These are phyloP conservation scores for Fragosphaeria purpurea DNA, from an alignment of 2,329 filamentous ascomycete genomes.

Conservation along the genomic window DNA sequence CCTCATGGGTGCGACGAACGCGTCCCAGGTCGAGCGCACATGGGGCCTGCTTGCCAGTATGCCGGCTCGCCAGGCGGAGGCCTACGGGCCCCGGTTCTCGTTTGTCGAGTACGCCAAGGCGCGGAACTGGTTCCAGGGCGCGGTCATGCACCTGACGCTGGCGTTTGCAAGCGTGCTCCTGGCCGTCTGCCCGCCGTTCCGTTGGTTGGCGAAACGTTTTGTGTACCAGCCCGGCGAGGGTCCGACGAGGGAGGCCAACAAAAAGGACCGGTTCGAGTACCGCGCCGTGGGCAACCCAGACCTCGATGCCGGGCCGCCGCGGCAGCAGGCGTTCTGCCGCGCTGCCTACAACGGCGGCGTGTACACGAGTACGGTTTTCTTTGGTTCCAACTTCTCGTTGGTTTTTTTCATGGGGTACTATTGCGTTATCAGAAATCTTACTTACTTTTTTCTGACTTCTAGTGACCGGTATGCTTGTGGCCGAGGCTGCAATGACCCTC, in stretches of 20 bases:
- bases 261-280: slow-evolving; percentile 52
- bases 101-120: slow-evolving; percentile 45
- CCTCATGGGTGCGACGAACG: slow-evolving; percentile 38
- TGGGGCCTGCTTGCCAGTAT: slow-evolving; percentile 50
- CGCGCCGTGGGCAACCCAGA: slow-evolving; percentile 56
- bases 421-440: no score
- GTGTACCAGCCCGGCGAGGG: slow-evolving; percentile 48
- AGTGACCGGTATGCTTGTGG: slow-evolving; percentile 57
- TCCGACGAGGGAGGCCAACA: slow-evolving; percentile 38
- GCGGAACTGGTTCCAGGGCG: slow-evolving; percentile 38
- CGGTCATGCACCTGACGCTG: slow-evolving; percentile 40
- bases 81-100: slow-evolving; percentile 53
- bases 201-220: slow-evolving; percentile 32
- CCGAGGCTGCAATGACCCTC: slow-evolving; percentile 55
- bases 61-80: slow-evolving; percentile 32
- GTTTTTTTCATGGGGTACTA: no score
- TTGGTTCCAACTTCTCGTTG: no score
- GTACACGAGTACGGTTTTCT: slow-evolving; percentile 50
- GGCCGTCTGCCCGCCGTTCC: slow-evolving; percentile 31
- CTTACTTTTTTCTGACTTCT: not conserved
- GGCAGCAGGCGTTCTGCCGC: slow-evolving; percentile 44
- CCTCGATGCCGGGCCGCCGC: slow-evolving; percentile 16
- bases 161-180: slow-evolving; percentile 34
- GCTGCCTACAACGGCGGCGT: slow-evolving; percentile 49
- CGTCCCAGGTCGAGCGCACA: slow-evolving; percentile 46